Evolutionary conservation across 805 yeast genomes (phyloP).

Genomic region (Zygotorulaspora chibaensis): DNA sequence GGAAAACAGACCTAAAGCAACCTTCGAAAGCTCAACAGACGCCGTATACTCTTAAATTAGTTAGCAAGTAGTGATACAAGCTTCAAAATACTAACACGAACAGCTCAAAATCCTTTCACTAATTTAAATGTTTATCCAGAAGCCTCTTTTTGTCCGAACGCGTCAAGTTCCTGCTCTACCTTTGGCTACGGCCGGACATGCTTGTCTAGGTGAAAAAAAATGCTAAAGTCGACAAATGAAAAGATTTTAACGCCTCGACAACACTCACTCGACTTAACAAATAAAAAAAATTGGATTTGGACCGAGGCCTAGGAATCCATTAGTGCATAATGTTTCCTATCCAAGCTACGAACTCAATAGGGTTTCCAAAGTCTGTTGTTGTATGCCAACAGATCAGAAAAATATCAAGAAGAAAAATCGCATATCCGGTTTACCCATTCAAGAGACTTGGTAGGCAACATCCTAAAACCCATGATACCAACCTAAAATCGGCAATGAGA

Average conservation of each 20-base stretch:
- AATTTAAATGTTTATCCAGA: background rate
- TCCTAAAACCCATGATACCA: constrained; percentile 44
- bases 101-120: no score
- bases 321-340: constrained; percentile 7
- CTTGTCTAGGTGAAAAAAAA: background rate
- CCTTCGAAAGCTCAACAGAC: background rate
- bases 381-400: constrained; percentile 39
- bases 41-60: background rate
- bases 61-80: no score
- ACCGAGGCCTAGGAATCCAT: background rate
- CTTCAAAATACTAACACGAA: background rate
- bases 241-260: background rate
- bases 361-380: constrained; percentile 5
- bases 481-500: constrained; percentile 59
- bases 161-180: background rate
- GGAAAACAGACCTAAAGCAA: background rate
- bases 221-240: background rate
- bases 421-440: constrained; percentile 51
- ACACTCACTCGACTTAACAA: no score
- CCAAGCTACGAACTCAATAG: constrained; percentile 3
- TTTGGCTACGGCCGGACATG: background rate
- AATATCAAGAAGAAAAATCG: constrained; percentile 48
- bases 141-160: background rate
- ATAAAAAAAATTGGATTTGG: background rate
- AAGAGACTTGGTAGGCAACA: constrained; percentile 40